These are phyloP conservation scores for Yamadazyma olivae DNA, from an alignment of 805 yeast species.

Conservation along the genomic window DNA sequence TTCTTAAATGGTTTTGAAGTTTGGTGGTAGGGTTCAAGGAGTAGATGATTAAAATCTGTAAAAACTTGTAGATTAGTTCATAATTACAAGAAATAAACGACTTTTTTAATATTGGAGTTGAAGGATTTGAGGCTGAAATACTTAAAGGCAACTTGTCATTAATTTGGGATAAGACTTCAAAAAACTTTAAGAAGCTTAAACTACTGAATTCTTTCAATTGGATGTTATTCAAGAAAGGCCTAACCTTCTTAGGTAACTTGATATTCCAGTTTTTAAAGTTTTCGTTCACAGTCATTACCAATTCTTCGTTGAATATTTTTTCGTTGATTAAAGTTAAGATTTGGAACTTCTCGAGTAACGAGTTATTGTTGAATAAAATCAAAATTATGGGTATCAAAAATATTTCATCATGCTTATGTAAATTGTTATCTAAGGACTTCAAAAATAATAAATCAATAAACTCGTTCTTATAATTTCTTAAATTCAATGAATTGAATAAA, in stretches of 20 bases:
- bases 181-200: conserved; percentile 26
- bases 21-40: conserved; percentile 31
- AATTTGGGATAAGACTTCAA: conserved; percentile 34
- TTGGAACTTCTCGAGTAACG: conserved; percentile 23
- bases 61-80: conserved; percentile 27
- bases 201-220: conserved; percentile 30
- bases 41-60: conserved; percentile 33
- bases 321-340: conserved; percentile 32
- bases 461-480: conserved; percentile 18
- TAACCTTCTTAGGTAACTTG: conserved; percentile 18
- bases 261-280: conserved; percentile 26
- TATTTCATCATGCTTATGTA: conserved; percentile 36
- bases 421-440: conserved; percentile 35
- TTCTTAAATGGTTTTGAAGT: conserved; percentile 24
- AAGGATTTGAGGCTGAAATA: conserved; percentile 35
- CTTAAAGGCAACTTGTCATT: conserved; percentile 43
- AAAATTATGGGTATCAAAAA: conserved; percentile 37
- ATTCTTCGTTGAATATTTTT: conserved; percentile 27
- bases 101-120: conserved; percentile 32
- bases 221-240: conserved; percentile 20
- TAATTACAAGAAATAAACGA: conserved; percentile 23
- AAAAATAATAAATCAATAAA: conserved; percentile 33
- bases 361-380: conserved; percentile 23
- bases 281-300: conserved; percentile 23
- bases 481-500: conserved; percentile 19